phyloP scores from a whole-genome alignment of 352 stramenopile species.

The Phytophthora boehmeriae region DNA sequence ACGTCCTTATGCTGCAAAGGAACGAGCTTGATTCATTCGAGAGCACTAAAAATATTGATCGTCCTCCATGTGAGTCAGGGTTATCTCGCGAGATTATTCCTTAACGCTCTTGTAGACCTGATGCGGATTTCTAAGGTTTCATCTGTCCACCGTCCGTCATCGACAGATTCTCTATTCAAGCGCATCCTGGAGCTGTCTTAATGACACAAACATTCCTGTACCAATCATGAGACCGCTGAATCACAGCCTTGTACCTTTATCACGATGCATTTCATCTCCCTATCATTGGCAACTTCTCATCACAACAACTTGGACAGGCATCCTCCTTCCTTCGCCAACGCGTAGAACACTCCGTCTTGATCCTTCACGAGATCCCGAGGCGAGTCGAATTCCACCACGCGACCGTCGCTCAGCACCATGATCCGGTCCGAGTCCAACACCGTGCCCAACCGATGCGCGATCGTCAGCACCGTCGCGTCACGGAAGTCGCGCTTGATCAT shows the following conservation, averaged over 20 bases:
- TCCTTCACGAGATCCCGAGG: slow-evolving; percentile 38
- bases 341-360: slow-evolving; percentile 18
- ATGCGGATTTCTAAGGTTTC: not conserved
- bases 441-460: slow-evolving; percentile 88
- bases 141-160: no score
- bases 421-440: slow-evolving; percentile 54
- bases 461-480: slow-evolving; percentile 90
- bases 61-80: no score
- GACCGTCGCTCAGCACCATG: slow-evolving; percentile 87
- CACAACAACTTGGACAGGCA: slow-evolving; percentile 9
- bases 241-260: no score
- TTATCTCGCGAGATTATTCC: no score
- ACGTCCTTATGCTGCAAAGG: slow-evolving; percentile 22
- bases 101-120: no score
- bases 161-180: no score
- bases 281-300: not conserved
- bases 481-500: slow-evolving; percentile 68
- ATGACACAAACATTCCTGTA: slow-evolving; percentile 1
- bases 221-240: not conserved
- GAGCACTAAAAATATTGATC: slow-evolving; percentile 9
- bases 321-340: slow-evolving; percentile 24
- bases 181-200: no score
- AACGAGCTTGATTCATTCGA: no score
- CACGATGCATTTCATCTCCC: no score
- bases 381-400: slow-evolving; percentile 84